Conservation (phyloP, 2,329 filamentous ascomycete species). For the Colletotrichum cereale region DNA sequence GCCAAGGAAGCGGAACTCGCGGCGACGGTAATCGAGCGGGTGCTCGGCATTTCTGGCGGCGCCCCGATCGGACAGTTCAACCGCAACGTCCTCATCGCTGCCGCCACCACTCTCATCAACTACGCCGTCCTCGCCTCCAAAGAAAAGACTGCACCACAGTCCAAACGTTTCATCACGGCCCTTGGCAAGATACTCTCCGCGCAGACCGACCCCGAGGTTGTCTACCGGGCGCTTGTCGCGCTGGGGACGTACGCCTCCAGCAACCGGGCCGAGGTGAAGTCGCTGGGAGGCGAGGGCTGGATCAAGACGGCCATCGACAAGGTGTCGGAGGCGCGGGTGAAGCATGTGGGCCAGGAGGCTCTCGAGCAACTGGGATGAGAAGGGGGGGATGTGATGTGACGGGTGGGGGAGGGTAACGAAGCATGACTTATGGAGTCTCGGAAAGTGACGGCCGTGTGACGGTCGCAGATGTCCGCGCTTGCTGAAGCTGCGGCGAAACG, state of each 20-base stretch:
- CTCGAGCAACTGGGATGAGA: slow-evolving; percentile 49
- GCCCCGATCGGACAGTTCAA: slow-evolving; percentile 69
- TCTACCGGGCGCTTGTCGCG: slow-evolving; percentile 86
- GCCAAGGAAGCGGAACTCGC: slow-evolving; percentile 70
- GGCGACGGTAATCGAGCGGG: slow-evolving; percentile 72
- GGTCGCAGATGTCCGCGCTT: slow-evolving; percentile 17
- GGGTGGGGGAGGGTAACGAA: background rate
- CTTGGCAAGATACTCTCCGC: slow-evolving; percentile 72
- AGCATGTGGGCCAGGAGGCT: slow-evolving; percentile 61
- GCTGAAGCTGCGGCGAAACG: slow-evolving; percentile 26
- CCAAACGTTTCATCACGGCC: slow-evolving; percentile 67
- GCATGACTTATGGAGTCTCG: slow-evolving; percentile 1
- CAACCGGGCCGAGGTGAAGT: slow-evolving; percentile 57
- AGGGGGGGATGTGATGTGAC: background rate
- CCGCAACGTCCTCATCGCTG: slow-evolving; percentile 84
- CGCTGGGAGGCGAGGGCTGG: slow-evolving; percentile 56
- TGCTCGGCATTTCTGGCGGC: slow-evolving; percentile 64
- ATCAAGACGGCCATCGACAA: slow-evolving; percentile 59
- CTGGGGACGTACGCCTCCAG: slow-evolving; percentile 81
- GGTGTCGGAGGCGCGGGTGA: slow-evolving; percentile 61
- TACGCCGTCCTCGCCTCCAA: slow-evolving; percentile 77
- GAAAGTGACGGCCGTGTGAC: slow-evolving; percentile 30
- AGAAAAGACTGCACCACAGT: slow-evolving; percentile 54
- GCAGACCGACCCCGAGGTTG: slow-evolving; percentile 82
- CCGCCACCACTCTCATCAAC: slow-evolving; percentile 87